Evolutionary conservation across 1,139 yeast species (phyloP).

Genomic region (Hansenula anomala): DNA sequence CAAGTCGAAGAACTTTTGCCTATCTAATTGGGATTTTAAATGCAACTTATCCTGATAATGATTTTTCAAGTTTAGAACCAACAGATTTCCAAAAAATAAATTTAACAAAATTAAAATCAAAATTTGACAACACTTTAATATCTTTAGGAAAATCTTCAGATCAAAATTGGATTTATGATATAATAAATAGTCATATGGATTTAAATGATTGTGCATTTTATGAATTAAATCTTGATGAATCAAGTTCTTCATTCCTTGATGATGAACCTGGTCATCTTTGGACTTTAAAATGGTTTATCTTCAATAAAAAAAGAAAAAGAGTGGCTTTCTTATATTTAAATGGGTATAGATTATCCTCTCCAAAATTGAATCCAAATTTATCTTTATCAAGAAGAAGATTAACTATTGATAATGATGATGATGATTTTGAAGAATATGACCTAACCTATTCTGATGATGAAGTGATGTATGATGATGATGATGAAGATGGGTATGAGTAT

Average conservation of each 20-base stretch:
- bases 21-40: conserved; percentile 86
- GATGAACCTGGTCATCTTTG: conserved; percentile 57
- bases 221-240: conserved; percentile 50
- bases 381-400: conserved; percentile 22
- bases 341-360: conserved; percentile 30
- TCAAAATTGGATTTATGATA: conserved; percentile 86
- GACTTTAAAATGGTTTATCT: conserved; percentile 91
- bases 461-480: conserved; percentile 21
- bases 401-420: conserved; percentile 32
- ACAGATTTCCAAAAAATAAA: conserved; percentile 65
- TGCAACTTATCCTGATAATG: conserved; percentile 94
- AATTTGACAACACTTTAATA: conserved; percentile 73
- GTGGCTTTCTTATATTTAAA: conserved; percentile 76
- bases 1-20: conserved; percentile 86
- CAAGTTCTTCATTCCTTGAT: conserved; percentile 73
- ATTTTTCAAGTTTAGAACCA: conserved; percentile 79
- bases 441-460: conserved; percentile 34
- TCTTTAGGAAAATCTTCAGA: conserved; percentile 62
- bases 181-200: conserved; percentile 79
- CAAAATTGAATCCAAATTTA: conserved; percentile 20
- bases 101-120: conserved; percentile 53
- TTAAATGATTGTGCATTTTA: conserved; percentile 72
- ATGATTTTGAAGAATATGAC: conserved; percentile 42
- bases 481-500: conserved; percentile 21
- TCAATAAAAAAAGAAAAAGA: conserved; percentile 84